Conservation (phyloP, 768 basidiomycete species). For the Serendipita indica region DNA sequence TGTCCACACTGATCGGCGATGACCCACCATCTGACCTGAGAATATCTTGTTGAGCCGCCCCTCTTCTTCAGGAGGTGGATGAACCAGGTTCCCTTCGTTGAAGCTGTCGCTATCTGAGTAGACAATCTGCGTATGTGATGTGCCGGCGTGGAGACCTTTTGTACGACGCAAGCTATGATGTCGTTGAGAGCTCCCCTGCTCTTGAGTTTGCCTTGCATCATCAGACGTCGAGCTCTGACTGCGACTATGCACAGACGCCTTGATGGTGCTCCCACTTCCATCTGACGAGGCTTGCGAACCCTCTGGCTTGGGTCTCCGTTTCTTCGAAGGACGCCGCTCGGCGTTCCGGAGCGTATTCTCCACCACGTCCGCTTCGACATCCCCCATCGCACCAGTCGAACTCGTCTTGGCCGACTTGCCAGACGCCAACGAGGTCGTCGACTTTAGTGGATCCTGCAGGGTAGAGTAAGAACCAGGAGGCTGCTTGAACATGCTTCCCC, state of each 20-base stretch:
- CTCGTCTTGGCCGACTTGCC: neutral
- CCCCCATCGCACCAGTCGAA: slow-evolving; percentile 3
- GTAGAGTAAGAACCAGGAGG: neutral
- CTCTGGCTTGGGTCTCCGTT: neutral
- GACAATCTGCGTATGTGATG: neutral
- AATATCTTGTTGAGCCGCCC: neutral
- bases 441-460: neutral
- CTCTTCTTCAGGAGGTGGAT: neutral
- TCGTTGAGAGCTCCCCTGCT: too few species aligned
- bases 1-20: neutral
- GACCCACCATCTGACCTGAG: neutral
- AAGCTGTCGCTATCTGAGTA: slow-evolving; percentile 7
- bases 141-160: neutral
- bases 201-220: neutral
- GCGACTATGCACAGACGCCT: neutral
- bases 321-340: neutral
- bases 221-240: slow-evolving; percentile 2
- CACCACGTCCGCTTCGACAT: neutral
- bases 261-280: slow-evolving; percentile 4
- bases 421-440: neutral
- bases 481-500: neutral
- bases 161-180: neutral
- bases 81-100: neutral
- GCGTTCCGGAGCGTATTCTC: neutral
- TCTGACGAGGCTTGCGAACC: neutral